Evolutionary conservation across 306 rosid genomes (phyloP).

Genomic region (Argentina anserina): DNA sequence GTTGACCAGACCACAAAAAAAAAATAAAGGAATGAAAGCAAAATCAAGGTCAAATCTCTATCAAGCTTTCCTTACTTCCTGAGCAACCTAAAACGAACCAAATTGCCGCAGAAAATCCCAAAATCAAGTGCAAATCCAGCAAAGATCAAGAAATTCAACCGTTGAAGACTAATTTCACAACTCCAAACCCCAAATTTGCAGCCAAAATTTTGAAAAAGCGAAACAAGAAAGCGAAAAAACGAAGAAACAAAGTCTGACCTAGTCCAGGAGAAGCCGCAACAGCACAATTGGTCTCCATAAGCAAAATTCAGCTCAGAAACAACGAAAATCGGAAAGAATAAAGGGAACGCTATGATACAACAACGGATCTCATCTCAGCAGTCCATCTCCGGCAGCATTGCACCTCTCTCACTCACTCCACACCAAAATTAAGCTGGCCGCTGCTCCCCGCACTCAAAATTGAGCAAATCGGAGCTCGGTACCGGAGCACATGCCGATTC

Average conservation of each 20-base stretch:
- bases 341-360: not conserved
- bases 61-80: not conserved
- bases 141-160: slow-evolving; percentile 1
- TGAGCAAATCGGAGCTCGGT: slow-evolving; percentile 6
- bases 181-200: not conserved
- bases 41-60: slow-evolving; percentile 3
- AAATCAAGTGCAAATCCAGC: not conserved
- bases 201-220: not conserved
- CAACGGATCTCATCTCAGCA: slow-evolving; percentile 24
- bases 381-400: slow-evolving; percentile 18
- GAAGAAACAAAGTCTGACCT: slow-evolving; percentile 10
- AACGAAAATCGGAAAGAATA: not conserved
- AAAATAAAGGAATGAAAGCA: slow-evolving; percentile 19
- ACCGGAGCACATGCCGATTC: slow-evolving; percentile 1
- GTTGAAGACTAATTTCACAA: slow-evolving; percentile 8
- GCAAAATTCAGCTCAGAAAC: slow-evolving; percentile 13
- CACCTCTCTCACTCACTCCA: not conserved
- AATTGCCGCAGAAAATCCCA: not conserved
- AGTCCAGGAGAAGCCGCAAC: slow-evolving; percentile 3
- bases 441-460: not conserved
- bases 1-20: not conserved
- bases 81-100: slow-evolving; percentile 16
- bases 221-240: not conserved
- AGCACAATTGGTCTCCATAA: not conserved
- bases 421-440: not conserved